Base-by-base conservation (phyloP, 2,329 filamentous ascomycete species). In the Metarhizium rileyi region DNA sequence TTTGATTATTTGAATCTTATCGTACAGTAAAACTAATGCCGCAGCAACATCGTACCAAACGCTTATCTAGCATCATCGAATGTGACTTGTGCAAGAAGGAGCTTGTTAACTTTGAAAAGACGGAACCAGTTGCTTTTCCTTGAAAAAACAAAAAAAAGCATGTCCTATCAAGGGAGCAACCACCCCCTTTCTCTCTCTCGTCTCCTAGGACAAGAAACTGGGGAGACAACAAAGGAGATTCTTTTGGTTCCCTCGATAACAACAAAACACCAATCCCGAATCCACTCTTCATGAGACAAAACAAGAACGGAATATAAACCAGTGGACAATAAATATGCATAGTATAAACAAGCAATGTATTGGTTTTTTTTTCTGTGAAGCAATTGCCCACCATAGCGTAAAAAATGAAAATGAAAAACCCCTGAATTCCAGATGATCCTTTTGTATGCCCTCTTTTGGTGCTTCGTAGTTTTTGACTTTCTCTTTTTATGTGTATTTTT, bases 21-120 rank as follows among this genome's bases (percentile, higher is more conserved):
- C 50, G 38, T 54, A 54, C 50, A 52, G 49, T 50, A 50, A 48
- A 56, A 53, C 50, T 40, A 56, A 49, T 51, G 48, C 44, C 46
- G 46, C 46, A 52, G 48, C 49, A 55, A 35, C 50, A 52, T 51
- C 44, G 25, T 49, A 49, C 43, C 48, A 41, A n/a, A 48, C 52
- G 52, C 53, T 52, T n/a, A 45, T 56, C 54, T 50, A 49, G 51
- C 50, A 50, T 55, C 50, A 50, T 55, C 55, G 50, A 57, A 49
- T 53, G 38, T 44, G 40, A 12, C 27, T 30, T 42, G 35, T 35
- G 27, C 26, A 26, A 38, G 30, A 23, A 33, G 25, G 40, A 50
- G 20, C 20, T 25, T 33, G 42, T 42, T 44, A 47, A 49, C 45
- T 48, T 28, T 51, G 23, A 45, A 48, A 36, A 20, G 48, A n/a